A percentile compares a stretch with the other conserved stretches of the same genome.
These are phyloP conservation scores for Suhomyces anneliseae DNA, from an alignment of 1,139 yeast species.

Conservation along the genomic window DNA sequence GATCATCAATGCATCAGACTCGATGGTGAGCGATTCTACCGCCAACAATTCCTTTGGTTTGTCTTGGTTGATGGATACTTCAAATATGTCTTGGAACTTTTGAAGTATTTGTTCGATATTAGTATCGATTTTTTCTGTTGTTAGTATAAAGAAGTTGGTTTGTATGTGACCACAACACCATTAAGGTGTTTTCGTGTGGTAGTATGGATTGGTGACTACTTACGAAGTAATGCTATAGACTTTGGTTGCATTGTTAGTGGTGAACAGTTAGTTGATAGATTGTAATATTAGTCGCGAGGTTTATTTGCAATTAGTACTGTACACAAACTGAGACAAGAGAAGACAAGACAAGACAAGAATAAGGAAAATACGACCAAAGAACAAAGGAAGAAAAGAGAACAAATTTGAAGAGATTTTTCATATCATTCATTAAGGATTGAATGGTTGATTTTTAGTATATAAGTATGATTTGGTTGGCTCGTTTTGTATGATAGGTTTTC, in stretches of 20 bases:
- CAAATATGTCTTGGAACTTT: slow-evolving; percentile 47
- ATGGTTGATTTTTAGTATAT: too few species aligned
- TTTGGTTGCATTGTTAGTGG: slow-evolving; percentile 37
- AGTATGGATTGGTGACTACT: slow-evolving; percentile 18
- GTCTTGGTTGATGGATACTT: slow-evolving; percentile 41
- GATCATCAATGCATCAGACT: slow-evolving; percentile 52
- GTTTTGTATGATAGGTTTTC: too few species aligned
- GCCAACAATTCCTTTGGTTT: slow-evolving; percentile 54
- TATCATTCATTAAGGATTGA: too few species aligned
- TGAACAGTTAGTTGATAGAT: background rate
- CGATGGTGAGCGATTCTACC: slow-evolving; percentile 56
- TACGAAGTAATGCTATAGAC: slow-evolving; percentile 46
- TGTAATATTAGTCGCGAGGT: too few species aligned
- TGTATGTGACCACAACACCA: slow-evolving; percentile 6
- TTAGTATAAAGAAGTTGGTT: slow-evolving; percentile 17
- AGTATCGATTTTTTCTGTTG: slow-evolving; percentile 40
- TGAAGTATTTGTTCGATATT: slow-evolving; percentile 44
- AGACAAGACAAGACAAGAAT: too few species aligned
- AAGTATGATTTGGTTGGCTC: too few species aligned
- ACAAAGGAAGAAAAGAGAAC: too few species aligned
- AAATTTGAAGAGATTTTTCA: too few species aligned
- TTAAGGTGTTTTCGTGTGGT: slow-evolving; percentile 8
- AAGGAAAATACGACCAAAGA: too few species aligned
- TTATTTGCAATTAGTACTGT: too few species aligned
- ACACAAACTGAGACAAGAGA: too few species aligned